phyloP scores from a whole-genome alignment of 208 protist species.

The Tritrichomonas foetus region DNA sequence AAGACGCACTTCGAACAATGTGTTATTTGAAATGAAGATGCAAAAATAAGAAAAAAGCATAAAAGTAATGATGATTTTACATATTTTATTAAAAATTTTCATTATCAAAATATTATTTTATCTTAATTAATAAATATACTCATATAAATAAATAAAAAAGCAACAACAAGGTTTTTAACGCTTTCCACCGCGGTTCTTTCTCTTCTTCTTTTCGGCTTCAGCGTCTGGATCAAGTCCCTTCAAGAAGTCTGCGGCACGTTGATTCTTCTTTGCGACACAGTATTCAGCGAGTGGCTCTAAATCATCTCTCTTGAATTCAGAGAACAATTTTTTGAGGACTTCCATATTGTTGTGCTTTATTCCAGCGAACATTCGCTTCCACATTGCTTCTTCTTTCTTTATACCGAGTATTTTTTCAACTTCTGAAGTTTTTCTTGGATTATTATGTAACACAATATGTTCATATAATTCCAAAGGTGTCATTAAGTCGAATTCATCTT shows the following conservation, averaged over 20 bases:
- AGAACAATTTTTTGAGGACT: background rate
- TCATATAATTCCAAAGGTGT: background rate
- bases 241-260: background rate
- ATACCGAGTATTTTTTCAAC: background rate
- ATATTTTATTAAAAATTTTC: too few relatives aligned
- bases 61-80: too few relatives aligned
- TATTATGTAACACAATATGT: background rate
- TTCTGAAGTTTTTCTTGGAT: background rate
- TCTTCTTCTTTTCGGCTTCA: background rate
- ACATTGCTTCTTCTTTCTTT: background rate
- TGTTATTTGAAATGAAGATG: too few relatives aligned
- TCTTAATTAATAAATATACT: too few relatives aligned
- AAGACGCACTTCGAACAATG: too few relatives aligned
- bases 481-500: slow-evolving; percentile 15
- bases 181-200: too few relatives aligned
- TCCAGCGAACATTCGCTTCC: background rate
- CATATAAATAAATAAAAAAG: too few relatives aligned
- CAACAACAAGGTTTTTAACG: too few relatives aligned
- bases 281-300: background rate
- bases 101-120: too few relatives aligned
- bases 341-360: background rate
- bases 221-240: background rate
- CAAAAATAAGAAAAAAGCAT: too few relatives aligned
- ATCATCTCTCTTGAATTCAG: background rate
- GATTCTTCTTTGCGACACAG: background rate